These are phyloP conservation scores for Penicillium lagena DNA, from an alignment of 495 filamentous ascomycete genomes.

Conservation along the genomic window DNA sequence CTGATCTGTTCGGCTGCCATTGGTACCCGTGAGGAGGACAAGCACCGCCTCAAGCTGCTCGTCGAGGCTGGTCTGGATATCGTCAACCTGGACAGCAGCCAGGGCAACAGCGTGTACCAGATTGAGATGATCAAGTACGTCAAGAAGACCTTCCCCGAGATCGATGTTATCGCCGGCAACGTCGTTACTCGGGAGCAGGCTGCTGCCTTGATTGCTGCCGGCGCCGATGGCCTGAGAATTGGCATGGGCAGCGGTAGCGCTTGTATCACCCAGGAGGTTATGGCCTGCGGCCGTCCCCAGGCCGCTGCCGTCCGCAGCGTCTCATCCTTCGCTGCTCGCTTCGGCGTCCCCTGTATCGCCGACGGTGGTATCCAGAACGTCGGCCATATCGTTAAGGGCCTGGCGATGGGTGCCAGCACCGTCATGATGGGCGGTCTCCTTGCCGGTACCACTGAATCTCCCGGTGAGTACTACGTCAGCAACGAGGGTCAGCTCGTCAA, in stretches of 20 bases:
- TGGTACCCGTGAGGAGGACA: conserved; percentile 89
- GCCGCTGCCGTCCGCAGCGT: conserved; percentile 88
- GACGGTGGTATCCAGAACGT: conserved; percentile 98
- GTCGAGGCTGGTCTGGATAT: conserved; percentile 95
- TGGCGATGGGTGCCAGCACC: conserved; percentile 87
- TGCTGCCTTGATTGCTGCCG: conserved; percentile 83
- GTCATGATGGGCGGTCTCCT: conserved; percentile 99
- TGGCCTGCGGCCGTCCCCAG: conserved; percentile 96
- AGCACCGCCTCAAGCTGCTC: conserved; percentile 74
- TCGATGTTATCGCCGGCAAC: conserved; percentile 97
- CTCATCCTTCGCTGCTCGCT: conserved; percentile 77
- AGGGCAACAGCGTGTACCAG: conserved; percentile 97
- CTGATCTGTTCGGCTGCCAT: conserved; percentile 93
- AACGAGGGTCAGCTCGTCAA: conserved; percentile 96
- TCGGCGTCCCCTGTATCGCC: conserved; percentile 96
- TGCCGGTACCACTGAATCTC: conserved; percentile 95
- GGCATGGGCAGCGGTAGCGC: conserved; percentile 98
- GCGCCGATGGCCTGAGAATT: conserved; percentile 93
- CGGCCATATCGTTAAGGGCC: conserved; percentile 97
- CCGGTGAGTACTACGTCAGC: conserved; percentile 92
- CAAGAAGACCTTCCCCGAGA: conserved; percentile 74
- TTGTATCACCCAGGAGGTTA: conserved; percentile 99
- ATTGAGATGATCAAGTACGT: conserved; percentile 94
- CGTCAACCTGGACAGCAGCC: conserved; percentile 88
- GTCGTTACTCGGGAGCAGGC: conserved; percentile 96